Base-by-base conservation (phyloP, 2,329 filamentous ascomycete species). In the Talaromyces atroroseus region DNA sequence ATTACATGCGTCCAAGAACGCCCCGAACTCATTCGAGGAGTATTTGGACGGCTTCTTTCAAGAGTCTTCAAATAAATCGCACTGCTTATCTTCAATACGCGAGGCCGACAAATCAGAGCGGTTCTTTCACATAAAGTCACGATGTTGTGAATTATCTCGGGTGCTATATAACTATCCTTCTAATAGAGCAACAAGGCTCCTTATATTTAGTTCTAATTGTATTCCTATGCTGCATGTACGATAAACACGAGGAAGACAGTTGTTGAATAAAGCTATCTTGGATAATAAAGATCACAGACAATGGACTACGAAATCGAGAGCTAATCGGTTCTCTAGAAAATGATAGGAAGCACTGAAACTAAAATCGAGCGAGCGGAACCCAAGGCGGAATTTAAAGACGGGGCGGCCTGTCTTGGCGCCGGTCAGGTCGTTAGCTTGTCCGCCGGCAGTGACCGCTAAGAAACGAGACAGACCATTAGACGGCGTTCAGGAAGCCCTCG, bases 1-100 rank as follows among this genome's bases (percentile, higher is more conserved):
- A 81, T 90, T 58, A 85, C 86, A 0, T 83, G 81, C 64, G 80
- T 84, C 23, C 72, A 78, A 42, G 87, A 90, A 71, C 82, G 84
- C 49, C 82, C 80, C 34, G 71, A 67, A 29, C 76, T 84, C 62
- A 85, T 91, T 24, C 78, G 87, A 56, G 88, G 88, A 5, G 80
- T 90, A 46, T 73, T 90, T 59, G 88, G 88, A 7, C 79, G 75
- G 20, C 66, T 91, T 79, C 85, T 7, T 67, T 85, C 58, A 20
- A 38, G 26, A 21, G 58, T 58, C 18, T 54, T 59, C 21, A 47
- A 29, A 51, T 51, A 38, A 46, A 21, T 5, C 11, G 36, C 24
- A 26, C 24, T 26, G 24, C 24, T 26, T 26, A 26, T 34, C 16
- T 36, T 34, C 11, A 16, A 36, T 12, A 36, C 14, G 32, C 29